Percentiles rank a stretch among this genome's conserved stretches.
These are phyloP conservation scores for Bruguiera sexangula DNA, from an alignment of 345 rosid genomes.

Conservation along the genomic window DNA sequence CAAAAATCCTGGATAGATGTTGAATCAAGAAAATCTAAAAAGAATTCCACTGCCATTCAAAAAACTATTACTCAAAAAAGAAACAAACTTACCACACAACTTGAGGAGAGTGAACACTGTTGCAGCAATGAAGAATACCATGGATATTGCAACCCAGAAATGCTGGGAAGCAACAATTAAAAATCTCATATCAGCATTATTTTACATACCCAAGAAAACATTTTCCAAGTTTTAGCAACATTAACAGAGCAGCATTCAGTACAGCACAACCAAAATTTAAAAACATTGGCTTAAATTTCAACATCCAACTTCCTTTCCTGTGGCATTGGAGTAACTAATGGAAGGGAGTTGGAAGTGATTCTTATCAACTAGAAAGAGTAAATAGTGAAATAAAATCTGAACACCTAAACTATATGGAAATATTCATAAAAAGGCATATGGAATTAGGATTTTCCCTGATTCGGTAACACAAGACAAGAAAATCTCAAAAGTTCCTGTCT, in stretches of 20 bases:
- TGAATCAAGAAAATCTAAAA: neutral
- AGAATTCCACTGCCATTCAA: neutral
- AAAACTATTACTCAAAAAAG: neutral
- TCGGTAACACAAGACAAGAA: no score
- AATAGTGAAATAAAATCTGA: no score
- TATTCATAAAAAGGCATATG: no score
- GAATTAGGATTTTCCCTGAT: no score
- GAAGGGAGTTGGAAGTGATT: no score
- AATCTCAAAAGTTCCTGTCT: no score
- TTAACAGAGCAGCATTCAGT: neutral
- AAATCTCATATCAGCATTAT: slow-evolving; percentile 23
- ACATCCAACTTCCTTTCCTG: no score
- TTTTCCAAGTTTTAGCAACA: neutral
- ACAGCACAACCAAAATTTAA: no score
- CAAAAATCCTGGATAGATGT: neutral
- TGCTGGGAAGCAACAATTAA: slow-evolving; percentile 53
- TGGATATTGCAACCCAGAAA: slow-evolving; percentile 89
- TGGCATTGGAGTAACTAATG: no score
- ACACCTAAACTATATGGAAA: no score
- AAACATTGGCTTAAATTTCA: no score
- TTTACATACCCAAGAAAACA: neutral
- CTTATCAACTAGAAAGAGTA: no score
- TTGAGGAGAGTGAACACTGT: slow-evolving; percentile 83
- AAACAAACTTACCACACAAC: slow-evolving; percentile 62
- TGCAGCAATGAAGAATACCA: slow-evolving; percentile 90